Evolutionary conservation across 2,329 filamentous ascomycete species (phyloP), one percentile per base, ranked within the genome.

Genomic region (Colletotrichum aenigma): DNA sequence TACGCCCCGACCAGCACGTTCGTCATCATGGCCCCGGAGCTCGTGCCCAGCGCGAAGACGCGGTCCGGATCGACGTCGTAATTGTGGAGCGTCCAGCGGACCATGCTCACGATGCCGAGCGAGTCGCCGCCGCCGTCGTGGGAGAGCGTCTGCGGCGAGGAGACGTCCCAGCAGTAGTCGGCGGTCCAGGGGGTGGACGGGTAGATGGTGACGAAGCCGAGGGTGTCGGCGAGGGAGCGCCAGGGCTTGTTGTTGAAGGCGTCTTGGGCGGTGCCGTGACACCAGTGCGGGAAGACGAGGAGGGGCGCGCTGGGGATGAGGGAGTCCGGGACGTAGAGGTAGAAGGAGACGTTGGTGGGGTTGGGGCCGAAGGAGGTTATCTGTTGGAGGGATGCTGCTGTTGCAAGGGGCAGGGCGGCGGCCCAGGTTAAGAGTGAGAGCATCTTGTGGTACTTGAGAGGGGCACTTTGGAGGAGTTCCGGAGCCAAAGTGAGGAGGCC

Each of bases 131-230:
- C 88, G 30, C 84, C 88, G 68, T 88, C 83, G 79, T 90, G 89
- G 4, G 84, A 84, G 3, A 91, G 83, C 1, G 88, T 87, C 12
- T 85, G 82, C 38, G 83, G 81, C 12, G 88, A 90, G 7, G 89
- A 89, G 3, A 92, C 89, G 74, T 92, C 91, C 90, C 91, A 92
- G 83, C 91, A 92, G 78, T 83, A 84, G 77, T 86, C 85, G 16
- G 80, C 83, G n/a, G 77, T 79, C 76, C 83, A 84, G 21, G 84
- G 84, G 64, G 77, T 83, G 76, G 81, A 82, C 2, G 85, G 85
- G 77, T 86, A 87, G 78, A 86, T 86, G 69, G 82, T 81, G 71
- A 92, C 89, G 83, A 89, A 91, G 55, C 89, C 91, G 70, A 91
- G 85, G 61, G 84, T 79, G 75, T 89, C 88, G 7, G 91, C 89